A percentile compares a stretch with the other conserved stretches of the same genome.
Evolutionary conservation across 345 rosid species (phyloP).

Genomic region (Lepidium sativum): DNA sequence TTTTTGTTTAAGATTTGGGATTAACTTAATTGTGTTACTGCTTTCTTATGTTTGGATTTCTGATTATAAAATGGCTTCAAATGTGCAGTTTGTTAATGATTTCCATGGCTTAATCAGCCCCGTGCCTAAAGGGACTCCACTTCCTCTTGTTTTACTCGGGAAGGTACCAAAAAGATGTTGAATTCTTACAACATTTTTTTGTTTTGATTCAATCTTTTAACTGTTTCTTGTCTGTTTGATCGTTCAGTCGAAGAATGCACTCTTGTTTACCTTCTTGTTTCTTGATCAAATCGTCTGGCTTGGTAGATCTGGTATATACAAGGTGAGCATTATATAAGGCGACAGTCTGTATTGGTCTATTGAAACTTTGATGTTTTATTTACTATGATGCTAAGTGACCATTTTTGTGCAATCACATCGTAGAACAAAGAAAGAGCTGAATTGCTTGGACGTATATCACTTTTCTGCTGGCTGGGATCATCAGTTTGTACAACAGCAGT

Average conservation of each 20-base stretch:
- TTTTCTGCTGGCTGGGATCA: constrained; percentile 92
- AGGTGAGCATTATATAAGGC: constrained; percentile 38
- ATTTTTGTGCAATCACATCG: background rate
- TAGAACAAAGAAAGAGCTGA: constrained; percentile 88
- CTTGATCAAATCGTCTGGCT: constrained; percentile 99
- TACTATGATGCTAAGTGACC: background rate
- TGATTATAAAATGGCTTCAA: background rate
- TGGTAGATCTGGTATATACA: constrained; percentile 82
- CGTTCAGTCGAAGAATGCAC: constrained; percentile 78
- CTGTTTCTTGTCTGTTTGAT: constrained; percentile 4
- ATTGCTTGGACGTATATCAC: constrained; percentile 69
- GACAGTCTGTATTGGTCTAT: background rate
- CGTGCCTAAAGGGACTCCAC: constrained; percentile 79
- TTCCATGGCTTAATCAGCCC: constrained; percentile 86
- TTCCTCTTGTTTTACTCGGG: constrained; percentile 78
- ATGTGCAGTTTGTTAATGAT: constrained; percentile 78
- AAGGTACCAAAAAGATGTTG: constrained; percentile 43
- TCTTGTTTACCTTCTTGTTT: constrained; percentile 81
- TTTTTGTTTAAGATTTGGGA: background rate
- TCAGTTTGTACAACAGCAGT: constrained; percentile 67
- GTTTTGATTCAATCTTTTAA: background rate
- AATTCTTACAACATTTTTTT: background rate
- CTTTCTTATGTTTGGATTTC: background rate
- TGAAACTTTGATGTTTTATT: background rate
- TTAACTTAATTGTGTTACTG: background rate